Evolutionary conservation across 2,329 filamentous ascomycete genomes (phyloP).

Genomic region (Arthrinium phaeospermum): DNA sequence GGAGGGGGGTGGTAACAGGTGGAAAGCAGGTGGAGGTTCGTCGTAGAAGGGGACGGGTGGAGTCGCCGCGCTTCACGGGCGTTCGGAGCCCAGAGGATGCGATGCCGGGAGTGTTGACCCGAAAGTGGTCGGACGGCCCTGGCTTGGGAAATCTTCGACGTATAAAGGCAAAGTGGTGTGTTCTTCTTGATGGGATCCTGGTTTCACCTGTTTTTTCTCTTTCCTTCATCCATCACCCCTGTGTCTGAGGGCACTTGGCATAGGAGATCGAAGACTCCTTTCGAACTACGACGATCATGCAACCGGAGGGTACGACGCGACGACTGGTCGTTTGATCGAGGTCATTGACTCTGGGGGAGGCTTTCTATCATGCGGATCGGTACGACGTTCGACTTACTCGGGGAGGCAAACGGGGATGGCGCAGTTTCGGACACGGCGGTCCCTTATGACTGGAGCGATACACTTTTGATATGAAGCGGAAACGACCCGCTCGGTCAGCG

Average conservation of each 20-base stretch:
- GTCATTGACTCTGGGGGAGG: background rate
- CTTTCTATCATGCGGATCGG: background rate
- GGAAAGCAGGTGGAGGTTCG: background rate
- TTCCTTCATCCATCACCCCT: background rate
- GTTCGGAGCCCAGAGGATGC: background rate
- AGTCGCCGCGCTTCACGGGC: background rate
- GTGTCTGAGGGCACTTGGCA: background rate
- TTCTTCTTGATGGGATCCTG: background rate
- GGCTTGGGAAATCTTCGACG: background rate
- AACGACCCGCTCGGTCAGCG: background rate
- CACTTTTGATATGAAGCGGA: background rate
- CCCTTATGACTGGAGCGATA: background rate
- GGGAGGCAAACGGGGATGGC: background rate
- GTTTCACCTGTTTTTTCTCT: background rate
- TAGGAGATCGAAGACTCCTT: background rate
- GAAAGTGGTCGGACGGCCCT: background rate
- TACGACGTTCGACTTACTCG: background rate
- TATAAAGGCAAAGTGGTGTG: background rate
- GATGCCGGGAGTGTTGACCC: background rate
- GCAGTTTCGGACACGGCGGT: background rate
- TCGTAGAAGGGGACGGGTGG: background rate
- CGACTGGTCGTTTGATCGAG: background rate
- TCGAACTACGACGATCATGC: background rate
- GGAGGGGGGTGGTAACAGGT: background rate
- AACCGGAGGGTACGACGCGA: background rate